Base-by-base conservation (phyloP, 768 basidiomycete species). In the Megacollybia marginata region DNA sequence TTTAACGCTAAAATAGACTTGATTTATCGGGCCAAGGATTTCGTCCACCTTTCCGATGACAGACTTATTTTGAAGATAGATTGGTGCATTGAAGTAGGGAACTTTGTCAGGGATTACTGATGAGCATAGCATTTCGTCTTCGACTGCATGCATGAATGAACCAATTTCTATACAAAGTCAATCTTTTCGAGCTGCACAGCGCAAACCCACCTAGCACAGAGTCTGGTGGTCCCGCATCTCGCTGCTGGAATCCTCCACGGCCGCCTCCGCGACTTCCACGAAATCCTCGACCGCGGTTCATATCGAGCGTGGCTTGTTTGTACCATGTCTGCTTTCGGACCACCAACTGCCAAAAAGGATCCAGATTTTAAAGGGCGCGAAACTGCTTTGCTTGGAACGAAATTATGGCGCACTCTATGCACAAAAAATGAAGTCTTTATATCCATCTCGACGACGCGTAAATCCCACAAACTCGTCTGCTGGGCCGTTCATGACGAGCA, bases 21-120 rank as follows among this genome's bases (percentile, higher is more conserved):
- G 92, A 64, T 96, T 99, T 65, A 99, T 94, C 13, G 96, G 95
- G 2, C 96, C 96, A n/a, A 99, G 79, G 57, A 99, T 98, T 68
- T 99, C 96, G 68, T 99, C 96, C 38, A 99, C 88, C 70, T 96
- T 97, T 54, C 96, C 95, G 54, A 98, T 92, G 56, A 82, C 76
- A 9, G 92, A 89, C 70, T 96, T 98, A 68, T 97, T 96, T 74
- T 91, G 85, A 47, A 98, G 79, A 67, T 95, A 98, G 63, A 98
- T 92, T 45, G 95, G 94, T 0, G 95, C 94, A 66, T 99, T 99
- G 80, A 99, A 99, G 68, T 93, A 95, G 0, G 96, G 96, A 23
- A 99, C 92, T 73, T 90, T 95, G 68, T 94, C 85, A 2, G 85
- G 69, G 62, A 91, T 77, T 16, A 81, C 68, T 4, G 93, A 92